Conservation (phyloP, 768 basidiomycete genomes). For the Gloeostereum incarnatum region DNA sequence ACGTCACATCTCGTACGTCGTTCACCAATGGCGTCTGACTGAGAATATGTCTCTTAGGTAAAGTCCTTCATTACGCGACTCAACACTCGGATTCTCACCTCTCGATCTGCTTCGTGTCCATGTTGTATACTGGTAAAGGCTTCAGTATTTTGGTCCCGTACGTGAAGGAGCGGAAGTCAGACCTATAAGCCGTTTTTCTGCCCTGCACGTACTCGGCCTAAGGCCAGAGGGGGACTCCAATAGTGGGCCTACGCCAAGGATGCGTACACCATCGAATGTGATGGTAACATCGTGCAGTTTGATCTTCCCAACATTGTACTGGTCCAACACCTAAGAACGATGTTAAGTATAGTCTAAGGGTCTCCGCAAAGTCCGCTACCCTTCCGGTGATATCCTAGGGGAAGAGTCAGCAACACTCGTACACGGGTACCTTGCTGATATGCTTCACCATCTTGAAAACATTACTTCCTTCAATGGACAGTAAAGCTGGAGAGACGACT, state of each 20-base stretch:
- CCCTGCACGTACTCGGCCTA: conserved; percentile 57
- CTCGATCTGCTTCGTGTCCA: conserved; percentile 51
- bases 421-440: background rate
- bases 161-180: background rate
- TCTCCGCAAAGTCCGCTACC: no score
- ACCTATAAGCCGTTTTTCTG: conserved; percentile 68
- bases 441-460: conserved; percentile 47
- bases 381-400: no score
- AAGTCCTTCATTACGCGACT: no score
- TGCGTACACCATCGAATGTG: conserved; percentile 49
- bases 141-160: conserved; percentile 2
- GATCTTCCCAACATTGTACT: conserved; percentile 50
- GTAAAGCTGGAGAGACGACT: conserved; percentile 35
- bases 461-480: conserved; percentile 56
- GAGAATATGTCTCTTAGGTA: no score
- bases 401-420: background rate
- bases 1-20: conserved; percentile 60
- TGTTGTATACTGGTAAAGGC: conserved; percentile 54
- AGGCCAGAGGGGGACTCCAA: conserved; percentile 49
- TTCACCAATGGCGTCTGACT: conserved; percentile 68
- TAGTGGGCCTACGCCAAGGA: conserved; percentile 61
- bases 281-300: conserved; percentile 62
- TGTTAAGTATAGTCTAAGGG: no score
- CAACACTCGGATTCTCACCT: no score
- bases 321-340: conserved; percentile 34